Conservation (phyloP, 176 grass and related monocot species). For the Avena insularis region DNA sequence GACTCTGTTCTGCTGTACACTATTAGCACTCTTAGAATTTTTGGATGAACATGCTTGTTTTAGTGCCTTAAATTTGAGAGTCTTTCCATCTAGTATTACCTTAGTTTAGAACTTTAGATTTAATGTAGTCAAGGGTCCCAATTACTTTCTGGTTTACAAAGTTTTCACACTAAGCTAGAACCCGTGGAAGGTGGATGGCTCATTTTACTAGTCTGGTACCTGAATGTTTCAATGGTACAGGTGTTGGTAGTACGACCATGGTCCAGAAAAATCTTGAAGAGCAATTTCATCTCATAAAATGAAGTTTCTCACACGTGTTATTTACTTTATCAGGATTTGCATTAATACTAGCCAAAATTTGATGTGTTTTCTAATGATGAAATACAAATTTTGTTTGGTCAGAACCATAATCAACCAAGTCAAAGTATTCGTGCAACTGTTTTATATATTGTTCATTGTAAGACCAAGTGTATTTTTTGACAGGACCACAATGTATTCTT, state of each 20-base stretch:
- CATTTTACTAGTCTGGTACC: neutral
- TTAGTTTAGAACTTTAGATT: constrained; percentile 17
- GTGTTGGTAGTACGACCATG: neutral
- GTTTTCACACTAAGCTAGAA: neutral
- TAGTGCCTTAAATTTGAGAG: neutral
- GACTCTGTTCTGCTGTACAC: neutral
- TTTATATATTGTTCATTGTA: constrained; percentile 39
- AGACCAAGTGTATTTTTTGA: constrained; percentile 32
- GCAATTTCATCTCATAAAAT: constrained; percentile 14
- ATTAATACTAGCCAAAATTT: constrained; percentile 33
- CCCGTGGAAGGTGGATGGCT: neutral
- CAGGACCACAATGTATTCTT: constrained; percentile 90
- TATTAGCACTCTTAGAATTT: neutral
- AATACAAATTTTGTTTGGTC: constrained; percentile 24
- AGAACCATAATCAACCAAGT: neutral
- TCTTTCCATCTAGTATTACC: neutral
- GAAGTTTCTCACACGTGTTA: constrained; percentile 7
- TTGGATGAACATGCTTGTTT: neutral
- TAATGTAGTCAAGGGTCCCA: neutral
- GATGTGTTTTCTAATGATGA: neutral
- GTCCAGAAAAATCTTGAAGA: constrained; percentile 15
- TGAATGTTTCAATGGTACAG: constrained; percentile 10
- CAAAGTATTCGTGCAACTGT: constrained; percentile 3
- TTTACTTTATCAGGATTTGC: neutral
- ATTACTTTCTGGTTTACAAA: neutral